Evolutionary conservation across 1,139 yeast species (phyloP), one percentile per base, ranked within the genome.

Genomic region (Debaryomyces sp.): DNA sequence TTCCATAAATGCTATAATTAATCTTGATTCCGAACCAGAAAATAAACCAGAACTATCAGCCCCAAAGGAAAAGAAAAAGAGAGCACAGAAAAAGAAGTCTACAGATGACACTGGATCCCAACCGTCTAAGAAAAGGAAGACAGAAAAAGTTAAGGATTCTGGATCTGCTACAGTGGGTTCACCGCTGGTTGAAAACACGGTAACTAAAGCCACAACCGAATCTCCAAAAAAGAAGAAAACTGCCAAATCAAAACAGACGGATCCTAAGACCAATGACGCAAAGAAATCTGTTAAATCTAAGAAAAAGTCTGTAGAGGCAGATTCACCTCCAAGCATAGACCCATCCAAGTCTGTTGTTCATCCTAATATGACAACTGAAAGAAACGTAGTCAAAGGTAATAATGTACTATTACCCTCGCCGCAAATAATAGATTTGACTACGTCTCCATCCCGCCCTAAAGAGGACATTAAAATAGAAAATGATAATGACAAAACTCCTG

Each of bases 1-100:
- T 0, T 70, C 76, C 8, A 72, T 73, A 29, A 69, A 65, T 49
- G 68, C 75, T 15, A 68, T 73, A 32, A 73, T 72, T 47, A 72
- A 73, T 52, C 52, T 60, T 17, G 75, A 71, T 43, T 70, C 68
- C 42, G 71, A 64, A 32, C 55, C 62, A 8, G 55, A 48, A 12
- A 35, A 37, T 12, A 43, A 43, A 5, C 30, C 46, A n/a, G 39
- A 46, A 13, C 24, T 41, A 9, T 44, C 56, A 23, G 44, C 53
- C 1, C 52, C 55, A 13, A 40, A 55, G 50, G 29, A 54, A 50
- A 54, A 57, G 54, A 54, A 55, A 38, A 47, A 44, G 34, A 41
- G 43, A 23, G 45, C 46, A 43, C 45, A 56, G 48, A 48, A 37
- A 49, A 58, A 59, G 44, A 60, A 55, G 41, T 44, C 45, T 10